Conservation (phyloP, 352 stramenopile genomes). For the Phytophthora lateralis region DNA sequence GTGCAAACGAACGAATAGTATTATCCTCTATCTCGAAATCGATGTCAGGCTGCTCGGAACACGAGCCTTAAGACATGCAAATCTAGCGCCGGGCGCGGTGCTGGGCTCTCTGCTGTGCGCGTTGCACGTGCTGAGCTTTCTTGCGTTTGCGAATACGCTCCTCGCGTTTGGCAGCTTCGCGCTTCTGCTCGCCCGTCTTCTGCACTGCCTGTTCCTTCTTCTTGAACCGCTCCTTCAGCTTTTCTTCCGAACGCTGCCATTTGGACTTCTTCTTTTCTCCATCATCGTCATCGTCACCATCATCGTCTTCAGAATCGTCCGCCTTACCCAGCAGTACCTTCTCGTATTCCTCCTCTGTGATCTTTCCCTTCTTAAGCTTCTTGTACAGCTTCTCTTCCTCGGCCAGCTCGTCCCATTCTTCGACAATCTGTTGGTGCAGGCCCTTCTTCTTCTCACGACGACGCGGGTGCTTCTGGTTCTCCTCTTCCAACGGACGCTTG, state of each 20-base stretch:
- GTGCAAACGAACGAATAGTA: constrained; percentile 34
- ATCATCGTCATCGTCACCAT: constrained; percentile 33
- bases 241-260: constrained; percentile 61
- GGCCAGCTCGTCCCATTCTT: constrained; percentile 99
- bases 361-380: constrained; percentile 97
- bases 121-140: constrained; percentile 75
- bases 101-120: constrained; percentile 61
- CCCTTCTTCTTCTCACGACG: constrained; percentile 96
- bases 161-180: constrained; percentile 78
- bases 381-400: constrained; percentile 97
- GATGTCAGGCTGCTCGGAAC: constrained; percentile 1
- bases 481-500: constrained; percentile 60
- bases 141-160: constrained; percentile 85
- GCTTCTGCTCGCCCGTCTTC: constrained; percentile 79
- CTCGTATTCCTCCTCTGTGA: constrained; percentile 94
- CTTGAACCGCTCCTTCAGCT: constrained; percentile 82
- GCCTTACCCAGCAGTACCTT: constrained; percentile 71
- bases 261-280: constrained; percentile 65
- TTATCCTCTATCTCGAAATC: constrained; percentile 35
- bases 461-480: constrained; percentile 73
- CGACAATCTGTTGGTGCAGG: constrained; percentile 95
- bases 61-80: constrained; percentile 9
- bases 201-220: constrained; percentile 79
- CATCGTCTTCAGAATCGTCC: constrained; percentile 42
- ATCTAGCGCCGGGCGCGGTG: constrained; percentile 37